These are phyloP conservation scores for Myxozyma vanderwaltii DNA, from an alignment of 805 yeast species.

Conservation along the genomic window DNA sequence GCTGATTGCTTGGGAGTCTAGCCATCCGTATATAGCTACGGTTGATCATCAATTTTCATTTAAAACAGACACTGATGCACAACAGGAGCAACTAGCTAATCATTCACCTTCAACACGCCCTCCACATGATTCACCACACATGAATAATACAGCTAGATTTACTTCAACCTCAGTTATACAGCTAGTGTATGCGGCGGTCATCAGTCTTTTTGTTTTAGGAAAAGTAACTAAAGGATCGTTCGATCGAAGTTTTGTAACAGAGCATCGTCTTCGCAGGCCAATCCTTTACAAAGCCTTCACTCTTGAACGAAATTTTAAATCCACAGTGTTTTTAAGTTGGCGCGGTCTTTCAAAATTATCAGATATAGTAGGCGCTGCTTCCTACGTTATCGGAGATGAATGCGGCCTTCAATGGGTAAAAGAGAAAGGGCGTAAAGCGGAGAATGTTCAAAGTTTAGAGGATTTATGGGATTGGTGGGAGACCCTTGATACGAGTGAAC, in stretches of 20 bases:
- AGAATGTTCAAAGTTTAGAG: slow-evolving; percentile 14
- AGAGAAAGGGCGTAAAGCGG: slow-evolving; percentile 11
- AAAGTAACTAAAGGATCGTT: background rate
- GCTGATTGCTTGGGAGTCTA: slow-evolving; percentile 16
- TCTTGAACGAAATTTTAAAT: slow-evolving; percentile 3
- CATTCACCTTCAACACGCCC: background rate
- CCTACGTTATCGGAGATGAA: slow-evolving; percentile 9
- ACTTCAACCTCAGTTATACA: slow-evolving; percentile 17
- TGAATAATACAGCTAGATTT: background rate
- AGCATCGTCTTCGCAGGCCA: slow-evolving; percentile 10
- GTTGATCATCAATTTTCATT: background rate
- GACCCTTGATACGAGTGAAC: background rate
- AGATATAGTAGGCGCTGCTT: slow-evolving; percentile 15
- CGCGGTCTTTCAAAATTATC: slow-evolving; percentile 5
- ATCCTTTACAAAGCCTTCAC: slow-evolving; percentile 9
- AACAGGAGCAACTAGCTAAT: background rate
- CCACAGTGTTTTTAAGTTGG: slow-evolving; percentile 18
- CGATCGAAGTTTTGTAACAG: slow-evolving; percentile 3
- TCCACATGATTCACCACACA: background rate
- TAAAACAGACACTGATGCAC: background rate
- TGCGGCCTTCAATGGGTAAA: slow-evolving; percentile 13
- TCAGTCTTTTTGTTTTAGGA: slow-evolving; percentile 21
- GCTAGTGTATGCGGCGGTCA: slow-evolving; percentile 23
- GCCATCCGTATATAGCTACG: slow-evolving; percentile 1
- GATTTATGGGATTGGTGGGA: slow-evolving; percentile 25